Conservation (phyloP, 192 early-diverging fungal species). For the Lobulomyces angularis region DNA sequence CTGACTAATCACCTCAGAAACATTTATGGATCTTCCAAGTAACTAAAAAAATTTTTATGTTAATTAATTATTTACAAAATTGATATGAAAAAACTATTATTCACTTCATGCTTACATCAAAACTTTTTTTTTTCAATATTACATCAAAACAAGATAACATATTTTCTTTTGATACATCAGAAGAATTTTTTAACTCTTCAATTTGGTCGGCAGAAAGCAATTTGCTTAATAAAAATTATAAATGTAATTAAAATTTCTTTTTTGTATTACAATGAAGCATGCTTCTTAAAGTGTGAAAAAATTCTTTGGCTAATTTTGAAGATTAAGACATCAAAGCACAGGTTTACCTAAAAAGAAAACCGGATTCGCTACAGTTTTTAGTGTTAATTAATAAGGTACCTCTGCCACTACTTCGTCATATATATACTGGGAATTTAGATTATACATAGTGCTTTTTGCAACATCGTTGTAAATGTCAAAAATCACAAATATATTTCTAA, state of each 20-base stretch:
- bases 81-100: conserved; percentile 5
- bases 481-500: conserved; percentile 23
- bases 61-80: background rate
- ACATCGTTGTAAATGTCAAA: conserved; percentile 43
- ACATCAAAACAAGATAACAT: background rate
- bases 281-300: conserved; percentile 32
- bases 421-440: conserved; percentile 28
- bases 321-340: conserved; percentile 40
- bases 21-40: conserved; percentile 29
- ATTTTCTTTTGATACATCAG: background rate
- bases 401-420: conserved; percentile 45
- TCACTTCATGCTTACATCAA: background rate
- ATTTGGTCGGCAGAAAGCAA: conserved; percentile 5
- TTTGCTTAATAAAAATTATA: conserved; percentile 5
- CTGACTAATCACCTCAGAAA: conserved; percentile 21
- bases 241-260: conserved; percentile 6
- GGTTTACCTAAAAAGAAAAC: conserved; percentile 24
- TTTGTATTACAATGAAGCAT: conserved; percentile 17
- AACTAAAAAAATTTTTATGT: too few relatives aligned
- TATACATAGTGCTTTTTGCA: conserved; percentile 17
- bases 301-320: conserved; percentile 29
- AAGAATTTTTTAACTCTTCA: background rate
- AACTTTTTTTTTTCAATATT: conserved; percentile 10
- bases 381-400: conserved; percentile 9
- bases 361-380: background rate